Percentiles rank a stretch among this genome's conserved stretches.
phyloP scores from a whole-genome alignment of 441 rosid genomes.

The Erodium trifolium region DNA sequence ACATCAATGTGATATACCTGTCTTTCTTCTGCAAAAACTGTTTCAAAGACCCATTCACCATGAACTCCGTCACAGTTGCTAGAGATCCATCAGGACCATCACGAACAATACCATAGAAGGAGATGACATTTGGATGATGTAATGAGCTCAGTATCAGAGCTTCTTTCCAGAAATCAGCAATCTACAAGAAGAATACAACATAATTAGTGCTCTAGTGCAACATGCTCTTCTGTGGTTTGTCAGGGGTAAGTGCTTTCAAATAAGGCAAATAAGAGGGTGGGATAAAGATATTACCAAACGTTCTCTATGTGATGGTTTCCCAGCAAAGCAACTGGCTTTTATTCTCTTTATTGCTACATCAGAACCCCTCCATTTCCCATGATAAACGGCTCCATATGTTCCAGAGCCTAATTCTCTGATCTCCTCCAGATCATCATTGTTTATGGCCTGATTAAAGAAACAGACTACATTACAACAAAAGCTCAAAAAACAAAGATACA shows the following conservation, averaged over 20 bases:
- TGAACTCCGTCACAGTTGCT: conserved; percentile 39
- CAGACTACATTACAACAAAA: conserved; percentile 17
- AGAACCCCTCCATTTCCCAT: conserved; percentile 97
- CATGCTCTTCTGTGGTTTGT: background rate
- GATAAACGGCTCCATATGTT: conserved; percentile 88
- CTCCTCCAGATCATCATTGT: conserved; percentile 87
- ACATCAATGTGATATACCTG: conserved; percentile 34
- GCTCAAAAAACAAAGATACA: background rate
- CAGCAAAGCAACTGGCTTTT: conserved; percentile 96
- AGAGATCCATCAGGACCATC: conserved; percentile 91
- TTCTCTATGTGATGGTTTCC: conserved; percentile 85
- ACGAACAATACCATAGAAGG: conserved; percentile 96
- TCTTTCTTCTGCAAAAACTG: conserved; percentile 96
- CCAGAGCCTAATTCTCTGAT: conserved; percentile 80
- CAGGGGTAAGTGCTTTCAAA: too few species aligned
- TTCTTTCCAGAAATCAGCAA: conserved; percentile 97
- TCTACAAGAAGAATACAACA: conserved; percentile 39
- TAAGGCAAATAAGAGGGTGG: background rate
- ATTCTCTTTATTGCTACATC: conserved; percentile 94
- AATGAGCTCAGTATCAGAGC: conserved; percentile 83
- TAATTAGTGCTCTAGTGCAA: background rate
- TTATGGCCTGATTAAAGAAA: conserved; percentile 49
- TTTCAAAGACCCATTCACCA: conserved; percentile 96
- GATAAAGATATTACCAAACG: conserved; percentile 55
- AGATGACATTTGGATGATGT: conserved; percentile 96